Percentiles rank a stretch among this genome's conserved stretches.
Evolutionary conservation across 371 early-diverging fungal species (phyloP).

Genomic region (Apophysomyces sp.): DNA sequence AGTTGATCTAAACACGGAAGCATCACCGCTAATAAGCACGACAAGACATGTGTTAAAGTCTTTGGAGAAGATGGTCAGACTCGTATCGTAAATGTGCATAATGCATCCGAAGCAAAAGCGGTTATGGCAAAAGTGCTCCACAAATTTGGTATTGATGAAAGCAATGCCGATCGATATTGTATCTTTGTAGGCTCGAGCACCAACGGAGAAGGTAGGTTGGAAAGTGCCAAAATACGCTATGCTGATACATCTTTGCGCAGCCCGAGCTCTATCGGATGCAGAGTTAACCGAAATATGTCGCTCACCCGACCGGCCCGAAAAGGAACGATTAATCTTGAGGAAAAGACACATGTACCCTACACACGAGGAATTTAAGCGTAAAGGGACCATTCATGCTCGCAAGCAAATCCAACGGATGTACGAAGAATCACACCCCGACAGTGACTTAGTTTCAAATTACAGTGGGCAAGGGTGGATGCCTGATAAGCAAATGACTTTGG

Average conservation of each 20-base stretch:
- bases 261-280: slow-evolving; percentile 66
- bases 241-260: slow-evolving; percentile 21
- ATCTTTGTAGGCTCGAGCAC: slow-evolving; percentile 64
- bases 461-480: slow-evolving; percentile 12
- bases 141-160: slow-evolving; percentile 66
- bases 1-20: background rate
- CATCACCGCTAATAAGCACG: background rate
- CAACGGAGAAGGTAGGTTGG: slow-evolving; percentile 53
- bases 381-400: slow-evolving; percentile 44
- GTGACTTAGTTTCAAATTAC: slow-evolving; percentile 1
- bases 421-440: slow-evolving; percentile 2
- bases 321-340: slow-evolving; percentile 75
- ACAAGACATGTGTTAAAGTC: slow-evolving; percentile 62
- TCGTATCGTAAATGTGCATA: slow-evolving; percentile 63
- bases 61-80: slow-evolving; percentile 70
- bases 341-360: slow-evolving; percentile 70
- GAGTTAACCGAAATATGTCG: slow-evolving; percentile 74
- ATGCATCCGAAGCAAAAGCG: slow-evolving; percentile 51
- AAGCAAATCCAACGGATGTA: slow-evolving; percentile 9
- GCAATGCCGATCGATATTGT: slow-evolving; percentile 59
- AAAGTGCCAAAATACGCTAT: background rate
- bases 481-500: slow-evolving; percentile 26
- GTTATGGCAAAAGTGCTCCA: slow-evolving; percentile 64
- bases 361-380: slow-evolving; percentile 58
- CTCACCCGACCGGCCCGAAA: slow-evolving; percentile 64